Base-by-base conservation (phyloP, 2,329 filamentous ascomycete genomes). In the Fusarium buharicum region DNA sequence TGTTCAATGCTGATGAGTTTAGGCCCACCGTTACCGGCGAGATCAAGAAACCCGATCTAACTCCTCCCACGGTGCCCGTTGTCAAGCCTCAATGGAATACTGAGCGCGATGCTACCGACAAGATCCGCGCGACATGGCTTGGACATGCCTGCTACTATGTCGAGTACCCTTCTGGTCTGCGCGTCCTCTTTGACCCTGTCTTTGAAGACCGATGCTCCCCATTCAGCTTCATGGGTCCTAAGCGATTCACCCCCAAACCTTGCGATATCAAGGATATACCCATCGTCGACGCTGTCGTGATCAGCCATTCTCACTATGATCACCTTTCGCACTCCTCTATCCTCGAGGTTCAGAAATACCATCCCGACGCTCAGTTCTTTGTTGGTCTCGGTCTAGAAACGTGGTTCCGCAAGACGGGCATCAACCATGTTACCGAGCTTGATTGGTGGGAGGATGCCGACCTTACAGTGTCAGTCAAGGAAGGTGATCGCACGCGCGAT, bases 401-500 rank as follows among this genome's bases (percentile, higher is more conserved):
- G 43, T 97, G 93, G 93, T 97, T 98, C 75, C 79, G 81, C 41
- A 78, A 81, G 4, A 82, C 81, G 22, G 92, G 91, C 1, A 85
- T 97, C 50, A 64, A 84, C 2, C 91, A 92, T 56, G 89, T 94
- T 38, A 96, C 92, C 0, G 93, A 97, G 78, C 76, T 97, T 70
- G 94, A 98, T 77, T 97, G 94, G 94, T 97, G 94, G 94, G 89
- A 96, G 67, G 89, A 91, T 62, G 84, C 87, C 6, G 88, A 94
- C 43, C 75, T 97, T n/a, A 86, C 79, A 0, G 77, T 97, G 22
- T 62, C 67, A 30, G 62, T 70, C 17, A 60, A 72, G 36, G 71
- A 76, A 4, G 72, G 70, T 28, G 69, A 64, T n/a, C 56, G 62
- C 9, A 67, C 73, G 17, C 67, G 70, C 11, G 66, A 72, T 38